Evolutionary conservation across 306 rosid species (phyloP).

Genomic region (Malus fusca): DNA sequence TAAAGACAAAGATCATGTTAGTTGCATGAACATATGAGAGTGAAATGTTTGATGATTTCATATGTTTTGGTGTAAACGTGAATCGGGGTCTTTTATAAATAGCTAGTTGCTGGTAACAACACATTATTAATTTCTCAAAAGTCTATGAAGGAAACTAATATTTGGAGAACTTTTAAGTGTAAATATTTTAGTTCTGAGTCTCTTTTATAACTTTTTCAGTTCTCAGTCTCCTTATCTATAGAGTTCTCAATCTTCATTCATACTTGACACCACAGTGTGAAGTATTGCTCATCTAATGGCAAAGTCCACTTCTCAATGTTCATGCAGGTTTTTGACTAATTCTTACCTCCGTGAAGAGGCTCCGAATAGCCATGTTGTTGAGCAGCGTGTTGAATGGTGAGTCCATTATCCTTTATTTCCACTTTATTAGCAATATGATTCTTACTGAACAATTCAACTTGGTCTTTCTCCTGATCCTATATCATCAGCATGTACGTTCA

Average conservation of each 20-base stretch:
- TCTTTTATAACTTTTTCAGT: neutral
- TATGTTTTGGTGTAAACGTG: neutral
- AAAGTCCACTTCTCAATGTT: constrained; percentile 10
- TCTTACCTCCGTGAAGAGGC: constrained; percentile 96
- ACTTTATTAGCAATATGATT: constrained; percentile 3
- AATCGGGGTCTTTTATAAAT: neutral
- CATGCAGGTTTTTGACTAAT: constrained; percentile 78
- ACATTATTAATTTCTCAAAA: neutral
- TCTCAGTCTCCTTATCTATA: neutral
- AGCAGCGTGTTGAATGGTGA: constrained; percentile 99
- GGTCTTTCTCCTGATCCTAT: neutral
- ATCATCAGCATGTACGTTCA: neutral
- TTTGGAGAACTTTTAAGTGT: neutral
- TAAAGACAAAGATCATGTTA: neutral
- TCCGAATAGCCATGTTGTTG: constrained; percentile 96
- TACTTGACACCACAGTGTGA: neutral
- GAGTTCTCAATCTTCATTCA: neutral
- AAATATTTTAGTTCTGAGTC: neutral
- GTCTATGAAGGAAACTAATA: neutral
- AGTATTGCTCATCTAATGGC: constrained; percentile 5
- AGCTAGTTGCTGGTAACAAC: neutral
- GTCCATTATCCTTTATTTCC: constrained; percentile 16
- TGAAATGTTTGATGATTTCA: neutral
- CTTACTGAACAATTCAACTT: neutral
- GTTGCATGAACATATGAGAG: neutral